phyloP scores from a whole-genome alignment of 2,329 filamentous ascomycete genomes.

The Ilyonectria robusta region DNA sequence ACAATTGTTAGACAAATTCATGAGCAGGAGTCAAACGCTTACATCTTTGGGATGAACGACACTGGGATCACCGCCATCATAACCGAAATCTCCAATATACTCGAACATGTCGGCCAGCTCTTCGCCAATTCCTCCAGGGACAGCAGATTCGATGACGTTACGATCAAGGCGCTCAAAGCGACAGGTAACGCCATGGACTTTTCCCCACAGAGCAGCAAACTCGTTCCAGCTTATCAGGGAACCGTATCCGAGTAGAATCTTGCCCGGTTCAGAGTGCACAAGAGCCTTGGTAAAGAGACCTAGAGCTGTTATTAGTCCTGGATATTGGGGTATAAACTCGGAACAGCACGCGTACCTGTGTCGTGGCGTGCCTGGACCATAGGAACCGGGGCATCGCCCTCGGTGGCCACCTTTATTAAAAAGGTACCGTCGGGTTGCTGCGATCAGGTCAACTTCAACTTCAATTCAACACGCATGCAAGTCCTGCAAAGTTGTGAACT shows the following conservation, averaged over 20 bases:
- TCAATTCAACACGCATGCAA: too few relatives aligned
- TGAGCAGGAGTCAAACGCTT: not conserved
- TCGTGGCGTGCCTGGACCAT: constrained; percentile 1
- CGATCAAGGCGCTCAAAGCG: not conserved
- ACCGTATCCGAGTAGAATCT: not conserved
- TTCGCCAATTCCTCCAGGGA: constrained; percentile 10
- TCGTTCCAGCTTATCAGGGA: constrained; percentile 9
- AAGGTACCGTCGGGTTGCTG: constrained; percentile 12
- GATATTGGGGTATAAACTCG: too few relatives aligned
- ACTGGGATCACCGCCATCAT: not conserved
- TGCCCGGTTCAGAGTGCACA: not conserved
- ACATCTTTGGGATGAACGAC: not conserved
- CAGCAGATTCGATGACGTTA: not conserved
- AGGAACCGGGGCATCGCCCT: constrained; percentile 1
- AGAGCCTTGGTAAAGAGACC: constrained; percentile 7
- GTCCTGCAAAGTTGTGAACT: too few relatives aligned
- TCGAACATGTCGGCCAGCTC: constrained; percentile 13
- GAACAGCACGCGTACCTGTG: not conserved
- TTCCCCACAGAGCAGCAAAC: constrained; percentile 2
- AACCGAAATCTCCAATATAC: constrained; percentile 12
- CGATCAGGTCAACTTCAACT: too few relatives aligned
- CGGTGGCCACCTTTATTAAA: not conserved
- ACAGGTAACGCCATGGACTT: not conserved
- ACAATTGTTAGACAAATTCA: not conserved
- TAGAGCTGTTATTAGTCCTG: not conserved